A percentile compares a stretch with the other conserved stretches of the same genome.
Evolutionary conservation across 2,329 filamentous ascomycete genomes (phyloP).

Genomic region (Colletotrichum incanum): DNA sequence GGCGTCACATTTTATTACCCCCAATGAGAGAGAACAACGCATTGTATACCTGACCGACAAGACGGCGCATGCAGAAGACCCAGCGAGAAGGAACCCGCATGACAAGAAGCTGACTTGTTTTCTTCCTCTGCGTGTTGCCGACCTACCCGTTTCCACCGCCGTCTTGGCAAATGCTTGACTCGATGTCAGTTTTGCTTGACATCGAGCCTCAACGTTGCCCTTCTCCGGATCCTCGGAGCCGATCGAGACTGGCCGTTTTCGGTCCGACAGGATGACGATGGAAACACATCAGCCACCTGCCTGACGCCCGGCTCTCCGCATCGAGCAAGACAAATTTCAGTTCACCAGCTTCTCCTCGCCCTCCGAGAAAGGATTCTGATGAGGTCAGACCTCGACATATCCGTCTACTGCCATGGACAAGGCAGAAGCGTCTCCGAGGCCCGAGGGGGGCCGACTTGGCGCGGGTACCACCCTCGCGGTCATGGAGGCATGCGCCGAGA

Average conservation of each 20-base stretch:
- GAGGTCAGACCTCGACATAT: conserved; percentile 7
- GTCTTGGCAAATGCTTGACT: conserved; percentile 43
- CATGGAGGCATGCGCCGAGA: neutral
- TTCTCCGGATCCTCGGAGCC: conserved; percentile 20
- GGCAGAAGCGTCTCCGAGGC: neutral
- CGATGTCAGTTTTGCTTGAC: conserved; percentile 13
- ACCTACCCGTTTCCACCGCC: conserved; percentile 36
- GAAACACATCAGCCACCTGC: neutral
- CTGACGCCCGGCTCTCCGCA: neutral
- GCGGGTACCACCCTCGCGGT: neutral
- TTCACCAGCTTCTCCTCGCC: neutral
- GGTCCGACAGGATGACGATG: conserved; percentile 5
- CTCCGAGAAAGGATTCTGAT: neutral
- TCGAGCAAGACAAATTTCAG: neutral
- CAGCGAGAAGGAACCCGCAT: conserved; percentile 28
- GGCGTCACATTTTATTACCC: conserved; percentile 4
- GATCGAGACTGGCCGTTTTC: conserved; percentile 23
- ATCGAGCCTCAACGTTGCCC: conserved; percentile 8
- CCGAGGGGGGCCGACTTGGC: conserved; percentile 15
- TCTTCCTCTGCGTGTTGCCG: conserved; percentile 23
- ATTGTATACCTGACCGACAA: conserved; percentile 13
- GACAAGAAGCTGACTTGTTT: conserved; percentile 16
- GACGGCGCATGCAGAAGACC: conserved; percentile 13
- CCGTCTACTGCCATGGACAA: conserved; percentile 12
- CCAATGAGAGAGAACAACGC: conserved; percentile 8